Evolutionary conservation across 2,329 filamentous ascomycete species (phyloP).

Genomic region (Colletotrichum sojae): DNA sequence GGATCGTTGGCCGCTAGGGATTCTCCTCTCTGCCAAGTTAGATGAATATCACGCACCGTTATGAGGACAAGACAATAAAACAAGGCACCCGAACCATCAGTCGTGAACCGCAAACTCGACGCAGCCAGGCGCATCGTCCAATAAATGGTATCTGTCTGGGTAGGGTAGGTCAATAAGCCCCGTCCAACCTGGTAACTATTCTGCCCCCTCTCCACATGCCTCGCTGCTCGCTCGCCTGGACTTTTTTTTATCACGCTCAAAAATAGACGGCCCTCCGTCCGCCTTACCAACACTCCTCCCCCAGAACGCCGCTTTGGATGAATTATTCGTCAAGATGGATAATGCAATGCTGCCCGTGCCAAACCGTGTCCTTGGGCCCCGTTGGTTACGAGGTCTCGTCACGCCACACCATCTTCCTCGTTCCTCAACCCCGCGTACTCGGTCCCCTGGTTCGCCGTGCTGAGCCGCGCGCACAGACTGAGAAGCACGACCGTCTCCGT

Average conservation of each 20-base stretch:
- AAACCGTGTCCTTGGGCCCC: not conserved
- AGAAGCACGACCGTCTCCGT: conserved; percentile 96
- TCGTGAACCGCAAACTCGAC: not conserved
- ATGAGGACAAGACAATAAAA: not conserved
- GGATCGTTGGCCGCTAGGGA: not conserved
- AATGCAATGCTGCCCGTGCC: conserved; percentile 1
- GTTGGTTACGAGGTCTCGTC: not conserved
- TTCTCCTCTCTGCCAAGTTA: not conserved
- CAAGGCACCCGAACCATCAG: not conserved
- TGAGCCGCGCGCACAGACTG: conserved; percentile 86
- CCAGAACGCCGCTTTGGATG: conserved; percentile 26
- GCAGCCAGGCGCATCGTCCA: conserved; percentile 21
- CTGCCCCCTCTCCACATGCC: too few relatives aligned
- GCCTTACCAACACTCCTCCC: not conserved
- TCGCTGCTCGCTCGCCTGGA: not conserved
- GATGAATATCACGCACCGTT: not conserved
- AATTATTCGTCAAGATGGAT: conserved; percentile 5
- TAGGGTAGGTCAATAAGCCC: conserved; percentile 11
- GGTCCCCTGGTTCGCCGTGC: conserved; percentile 84
- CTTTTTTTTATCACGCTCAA: not conserved
- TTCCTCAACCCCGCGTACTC: conserved; percentile 72
- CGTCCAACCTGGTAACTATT: not conserved
- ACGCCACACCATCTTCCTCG: conserved; percentile 64
- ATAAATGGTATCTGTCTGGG: conserved; percentile 39
- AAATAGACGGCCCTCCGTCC: not conserved